phyloP scores from a whole-genome alignment of 768 basidiomycete genomes.

The Phaeotremella skinneri region DNA sequence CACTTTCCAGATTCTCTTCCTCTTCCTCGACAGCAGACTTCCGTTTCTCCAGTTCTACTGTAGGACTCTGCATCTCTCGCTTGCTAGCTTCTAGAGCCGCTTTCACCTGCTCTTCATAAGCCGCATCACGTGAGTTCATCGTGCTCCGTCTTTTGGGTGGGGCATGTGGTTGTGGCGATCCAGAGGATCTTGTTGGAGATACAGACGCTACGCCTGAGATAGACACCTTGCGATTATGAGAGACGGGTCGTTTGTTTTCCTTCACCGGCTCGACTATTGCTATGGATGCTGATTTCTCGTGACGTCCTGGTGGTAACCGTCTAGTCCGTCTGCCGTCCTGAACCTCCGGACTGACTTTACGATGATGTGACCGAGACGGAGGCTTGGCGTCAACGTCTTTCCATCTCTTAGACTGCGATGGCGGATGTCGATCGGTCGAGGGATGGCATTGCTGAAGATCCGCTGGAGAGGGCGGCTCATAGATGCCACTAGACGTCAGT shows the following conservation, averaged over 20 bases:
- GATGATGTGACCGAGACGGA: conserved; percentile 25
- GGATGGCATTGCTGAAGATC: conserved; percentile 36
- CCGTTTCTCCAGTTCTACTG: conserved; percentile 60
- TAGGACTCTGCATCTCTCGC: conserved; percentile 51
- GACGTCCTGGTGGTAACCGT: conserved; percentile 4
- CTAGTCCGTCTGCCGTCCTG: conserved; percentile 16
- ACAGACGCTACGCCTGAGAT: conserved; percentile 12
- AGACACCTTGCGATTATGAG: conserved; percentile 10
- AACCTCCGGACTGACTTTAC: conserved; percentile 25
- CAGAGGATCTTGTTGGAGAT: conserved; percentile 18
- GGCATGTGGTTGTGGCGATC: conserved; percentile 21
- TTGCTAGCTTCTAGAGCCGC: conserved; percentile 45
- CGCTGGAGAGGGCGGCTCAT: conserved; percentile 33
- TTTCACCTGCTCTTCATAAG: conserved; percentile 72
- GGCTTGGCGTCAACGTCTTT: conserved; percentile 17
- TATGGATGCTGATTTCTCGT: conserved; percentile 21
- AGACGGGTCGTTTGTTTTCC: conserved; percentile 5
- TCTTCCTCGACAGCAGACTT: conserved; percentile 54
- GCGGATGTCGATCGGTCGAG: conserved; percentile 33
- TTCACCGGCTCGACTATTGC: conserved; percentile 5
- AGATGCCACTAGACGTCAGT: conserved; percentile 20
- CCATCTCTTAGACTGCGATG: conserved; percentile 49
- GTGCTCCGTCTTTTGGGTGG: conserved; percentile 82
- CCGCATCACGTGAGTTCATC: conserved; percentile 93
- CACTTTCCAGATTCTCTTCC: conserved; percentile 40